phyloP scores from a whole-genome alignment of 148 eudicot species.

The Vaccinium darrowii region DNA sequence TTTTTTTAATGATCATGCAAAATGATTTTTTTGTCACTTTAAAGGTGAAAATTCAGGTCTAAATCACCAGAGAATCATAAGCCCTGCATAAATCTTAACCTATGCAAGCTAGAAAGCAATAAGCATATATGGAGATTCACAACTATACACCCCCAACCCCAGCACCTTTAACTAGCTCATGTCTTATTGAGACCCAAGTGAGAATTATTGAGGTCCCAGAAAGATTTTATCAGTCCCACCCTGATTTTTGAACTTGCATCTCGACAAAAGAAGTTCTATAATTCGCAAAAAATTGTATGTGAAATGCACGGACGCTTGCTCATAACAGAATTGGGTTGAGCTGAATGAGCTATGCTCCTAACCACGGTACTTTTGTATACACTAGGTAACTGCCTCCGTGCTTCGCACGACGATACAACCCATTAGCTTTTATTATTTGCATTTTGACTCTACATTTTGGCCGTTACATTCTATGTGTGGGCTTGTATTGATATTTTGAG shows the following conservation, averaged over 20 bases:
- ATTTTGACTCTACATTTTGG: no score
- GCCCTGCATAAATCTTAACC: background rate
- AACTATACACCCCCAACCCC: background rate
- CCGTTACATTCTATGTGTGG: no score
- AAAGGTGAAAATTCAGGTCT: background rate
- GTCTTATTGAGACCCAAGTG: background rate
- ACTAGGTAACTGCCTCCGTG: no score
- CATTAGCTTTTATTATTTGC: no score
- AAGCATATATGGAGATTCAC: background rate
- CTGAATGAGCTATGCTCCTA: no score
- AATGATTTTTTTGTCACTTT: background rate
- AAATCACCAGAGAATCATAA: background rate
- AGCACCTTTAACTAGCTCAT: background rate
- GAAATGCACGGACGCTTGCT: background rate
- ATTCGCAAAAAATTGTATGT: background rate
- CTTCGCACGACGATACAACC: no score
- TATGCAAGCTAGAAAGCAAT: background rate
- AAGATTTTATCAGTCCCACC: background rate
- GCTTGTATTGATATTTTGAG: no score
- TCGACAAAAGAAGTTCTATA: background rate
- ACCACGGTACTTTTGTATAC: no score
- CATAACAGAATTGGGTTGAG: background rate
- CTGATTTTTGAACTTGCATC: background rate
- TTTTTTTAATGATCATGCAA: background rate
- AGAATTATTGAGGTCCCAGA: background rate